phyloP scores from a whole-genome alignment of 73 alveolate species.

The Paraurostyla sp. region DNA sequence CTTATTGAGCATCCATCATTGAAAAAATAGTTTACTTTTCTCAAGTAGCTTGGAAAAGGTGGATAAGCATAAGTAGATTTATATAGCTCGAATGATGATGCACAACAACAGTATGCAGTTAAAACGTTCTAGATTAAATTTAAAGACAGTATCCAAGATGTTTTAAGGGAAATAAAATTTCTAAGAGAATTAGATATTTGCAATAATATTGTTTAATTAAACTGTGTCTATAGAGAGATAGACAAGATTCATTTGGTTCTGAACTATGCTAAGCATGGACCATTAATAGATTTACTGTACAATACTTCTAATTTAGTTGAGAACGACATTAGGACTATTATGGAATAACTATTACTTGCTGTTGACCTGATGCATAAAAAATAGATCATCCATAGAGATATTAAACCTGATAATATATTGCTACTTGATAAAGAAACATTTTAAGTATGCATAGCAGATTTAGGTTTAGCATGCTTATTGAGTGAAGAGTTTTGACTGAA shows the following conservation, averaged over 20 bases:
- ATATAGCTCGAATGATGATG: neutral
- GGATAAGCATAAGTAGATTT: slow-evolving; percentile 14
- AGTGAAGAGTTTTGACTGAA: neutral
- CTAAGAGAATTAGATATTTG: slow-evolving; percentile 1
- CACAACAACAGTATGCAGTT: neutral
- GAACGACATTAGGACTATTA: neutral
- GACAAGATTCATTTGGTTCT: slow-evolving; percentile 2
- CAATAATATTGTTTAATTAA: neutral
- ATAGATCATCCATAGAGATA: slow-evolving; percentile 69
- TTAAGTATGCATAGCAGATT: slow-evolving; percentile 23
- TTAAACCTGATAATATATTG: slow-evolving; percentile 61
- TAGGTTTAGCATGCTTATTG: neutral
- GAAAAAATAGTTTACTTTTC: neutral
- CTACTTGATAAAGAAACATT: neutral
- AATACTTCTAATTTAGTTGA: neutral
- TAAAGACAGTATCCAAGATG: neutral
- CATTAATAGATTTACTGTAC: neutral
- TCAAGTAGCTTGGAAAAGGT: neutral
- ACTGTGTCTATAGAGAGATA: neutral
- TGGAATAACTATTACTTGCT: slow-evolving; percentile 47
- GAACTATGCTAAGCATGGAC: slow-evolving; percentile 2
- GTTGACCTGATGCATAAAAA: slow-evolving; percentile 47
- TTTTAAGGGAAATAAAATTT: neutral
- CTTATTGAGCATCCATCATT: neutral
- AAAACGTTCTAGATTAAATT: neutral